phyloP scores from a whole-genome alignment of 768 basidiomycete species.

The Termitomyces sp. region DNA sequence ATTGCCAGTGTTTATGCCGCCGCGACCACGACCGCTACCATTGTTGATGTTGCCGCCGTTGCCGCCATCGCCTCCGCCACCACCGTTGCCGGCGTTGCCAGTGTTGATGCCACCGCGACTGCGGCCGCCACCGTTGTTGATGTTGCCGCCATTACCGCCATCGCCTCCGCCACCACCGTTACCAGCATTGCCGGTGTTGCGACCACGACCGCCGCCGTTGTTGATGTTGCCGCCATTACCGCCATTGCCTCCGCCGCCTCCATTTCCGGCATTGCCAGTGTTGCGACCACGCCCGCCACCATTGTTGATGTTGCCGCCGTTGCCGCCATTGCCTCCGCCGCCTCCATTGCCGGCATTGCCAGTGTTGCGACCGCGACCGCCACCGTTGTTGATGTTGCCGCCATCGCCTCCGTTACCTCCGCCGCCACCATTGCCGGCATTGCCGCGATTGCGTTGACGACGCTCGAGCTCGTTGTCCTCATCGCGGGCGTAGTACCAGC shows the following conservation, averaged over 20 bases:
- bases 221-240: conserved; percentile 5
- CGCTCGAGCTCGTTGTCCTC: not conserved
- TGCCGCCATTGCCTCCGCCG: not conserved
- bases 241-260: not conserved
- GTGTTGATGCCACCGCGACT: not conserved
- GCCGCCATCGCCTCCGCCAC: not conserved
- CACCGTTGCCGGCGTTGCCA: not conserved
- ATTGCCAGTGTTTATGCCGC: conserved; percentile 5
- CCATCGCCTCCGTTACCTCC: not conserved
- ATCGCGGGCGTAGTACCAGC: not conserved
- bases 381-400: not conserved
- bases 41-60: not conserved
- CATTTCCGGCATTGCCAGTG: not conserved
- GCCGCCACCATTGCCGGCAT: not conserved
- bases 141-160: not conserved
- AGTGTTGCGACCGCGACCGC: not conserved
- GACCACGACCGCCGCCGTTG: not conserved
- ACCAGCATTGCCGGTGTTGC: not conserved
- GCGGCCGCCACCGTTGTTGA: not conserved
- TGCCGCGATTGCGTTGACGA: not conserved
- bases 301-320: not conserved
- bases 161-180: not conserved
- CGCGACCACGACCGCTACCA: not conserved
- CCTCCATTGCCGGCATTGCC: not conserved
- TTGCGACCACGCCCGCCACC: not conserved